phyloP scores from a whole-genome alignment of 371 early-diverging fungal genomes.

The Ordospora colligata region DNA sequence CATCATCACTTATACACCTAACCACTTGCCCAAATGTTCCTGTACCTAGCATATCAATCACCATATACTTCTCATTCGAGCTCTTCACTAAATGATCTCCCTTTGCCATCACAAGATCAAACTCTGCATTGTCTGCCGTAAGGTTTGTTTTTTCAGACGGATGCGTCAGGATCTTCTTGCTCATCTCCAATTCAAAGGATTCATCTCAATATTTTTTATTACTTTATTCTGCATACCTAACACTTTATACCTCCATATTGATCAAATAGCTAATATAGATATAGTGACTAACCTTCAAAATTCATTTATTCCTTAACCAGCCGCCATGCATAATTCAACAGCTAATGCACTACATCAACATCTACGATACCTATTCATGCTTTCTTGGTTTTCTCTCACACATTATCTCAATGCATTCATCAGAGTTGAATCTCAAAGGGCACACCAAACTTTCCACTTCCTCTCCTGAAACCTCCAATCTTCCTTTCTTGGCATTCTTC shows the following conservation, averaged over 20 bases:
- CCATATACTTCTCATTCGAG: conserved; percentile 27
- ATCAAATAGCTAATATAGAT: too few relatives aligned
- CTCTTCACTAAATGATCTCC: conserved; percentile 34
- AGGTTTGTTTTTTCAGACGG: conserved; percentile 22
- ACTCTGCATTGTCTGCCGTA: conserved; percentile 30
- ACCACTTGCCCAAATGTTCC: conserved; percentile 97
- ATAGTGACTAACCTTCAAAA: too few relatives aligned
- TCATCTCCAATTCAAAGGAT: conserved; percentile 12
- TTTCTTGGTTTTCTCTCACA: neutral
- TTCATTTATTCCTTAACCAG: too few relatives aligned
- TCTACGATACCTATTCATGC: too few relatives aligned
- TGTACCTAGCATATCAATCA: conserved; percentile 66
- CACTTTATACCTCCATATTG: too few relatives aligned
- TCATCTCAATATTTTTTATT: neutral
- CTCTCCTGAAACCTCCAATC: neutral
- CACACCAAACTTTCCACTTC: neutral
- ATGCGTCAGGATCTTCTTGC: conserved; percentile 35
- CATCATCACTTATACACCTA: conserved; percentile 72
- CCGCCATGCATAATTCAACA: too few relatives aligned
- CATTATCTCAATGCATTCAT: conserved; percentile 3
- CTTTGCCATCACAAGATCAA: conserved; percentile 29
- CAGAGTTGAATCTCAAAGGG: neutral
- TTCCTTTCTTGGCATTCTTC: neutral
- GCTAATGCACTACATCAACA: too few relatives aligned
- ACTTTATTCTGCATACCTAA: too few relatives aligned